phyloP scores from a whole-genome alignment of 495 filamentous ascomycete genomes.

The Copromyces sp. region DNA sequence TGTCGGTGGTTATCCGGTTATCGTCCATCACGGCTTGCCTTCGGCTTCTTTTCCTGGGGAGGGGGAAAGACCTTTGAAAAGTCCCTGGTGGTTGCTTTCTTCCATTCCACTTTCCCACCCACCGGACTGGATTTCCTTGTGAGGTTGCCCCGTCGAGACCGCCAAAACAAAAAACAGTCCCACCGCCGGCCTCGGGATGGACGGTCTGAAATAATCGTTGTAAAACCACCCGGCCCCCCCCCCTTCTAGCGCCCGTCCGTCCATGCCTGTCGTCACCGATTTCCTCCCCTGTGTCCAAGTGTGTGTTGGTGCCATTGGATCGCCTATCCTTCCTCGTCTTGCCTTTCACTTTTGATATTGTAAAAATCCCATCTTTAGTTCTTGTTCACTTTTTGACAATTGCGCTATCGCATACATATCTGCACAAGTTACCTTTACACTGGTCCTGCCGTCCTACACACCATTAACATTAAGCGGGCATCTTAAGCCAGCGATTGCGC shows the following conservation, averaged over 20 bases:
- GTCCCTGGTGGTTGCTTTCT: neutral
- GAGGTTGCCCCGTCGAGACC: neutral
- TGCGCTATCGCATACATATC: neutral
- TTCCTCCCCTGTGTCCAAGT: neutral
- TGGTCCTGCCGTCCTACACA: neutral
- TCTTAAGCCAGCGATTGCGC: neutral
- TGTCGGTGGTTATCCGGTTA: constrained; percentile 9
- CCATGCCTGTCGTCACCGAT: neutral
- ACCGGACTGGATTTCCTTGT: neutral
- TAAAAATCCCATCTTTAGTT: neutral
- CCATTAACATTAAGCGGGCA: neutral
- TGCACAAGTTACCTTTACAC: neutral
- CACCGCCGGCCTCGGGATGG: neutral
- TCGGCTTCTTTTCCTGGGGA: neutral
- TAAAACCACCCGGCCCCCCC: neutral
- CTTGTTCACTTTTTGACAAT: neutral
- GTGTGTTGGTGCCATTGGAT: neutral
- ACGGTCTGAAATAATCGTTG: neutral
- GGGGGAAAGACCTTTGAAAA: neutral
- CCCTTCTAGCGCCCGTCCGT: neutral
- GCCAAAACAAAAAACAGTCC: neutral
- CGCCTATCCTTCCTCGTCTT: neutral
- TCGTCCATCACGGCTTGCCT: constrained; percentile 3
- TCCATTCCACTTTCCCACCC: neutral
- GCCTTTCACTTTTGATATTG: neutral